Conservation (phyloP, 192 early-diverging fungal genomes). For the Irineochytrium annulatum region DNA sequence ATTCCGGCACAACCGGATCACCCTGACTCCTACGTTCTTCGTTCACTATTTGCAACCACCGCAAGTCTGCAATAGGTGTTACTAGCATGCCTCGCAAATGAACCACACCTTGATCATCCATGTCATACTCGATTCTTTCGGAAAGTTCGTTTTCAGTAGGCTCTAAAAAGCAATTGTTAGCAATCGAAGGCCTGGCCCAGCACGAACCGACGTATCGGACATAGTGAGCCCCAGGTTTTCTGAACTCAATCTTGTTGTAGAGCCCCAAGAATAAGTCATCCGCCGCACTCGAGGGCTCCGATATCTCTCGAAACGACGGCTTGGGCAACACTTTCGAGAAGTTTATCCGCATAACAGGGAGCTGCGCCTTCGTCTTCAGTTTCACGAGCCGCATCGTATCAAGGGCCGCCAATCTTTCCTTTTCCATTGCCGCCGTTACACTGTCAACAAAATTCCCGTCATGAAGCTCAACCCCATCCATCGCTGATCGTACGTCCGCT, state of each 20-base stretch:
- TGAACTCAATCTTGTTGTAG: neutral
- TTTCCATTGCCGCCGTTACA: too few species aligned
- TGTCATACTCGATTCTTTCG: slow-evolving; percentile 84
- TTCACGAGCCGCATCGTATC: too few species aligned
- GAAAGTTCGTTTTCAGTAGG: slow-evolving; percentile 45
- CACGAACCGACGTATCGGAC: slow-evolving; percentile 19
- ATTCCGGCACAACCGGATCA: slow-evolving; percentile 45
- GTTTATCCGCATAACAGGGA: too few species aligned
- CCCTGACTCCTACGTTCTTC: slow-evolving; percentile 51
- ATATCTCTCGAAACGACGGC: too few species aligned
- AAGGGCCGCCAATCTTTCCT: too few species aligned
- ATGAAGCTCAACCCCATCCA: too few species aligned
- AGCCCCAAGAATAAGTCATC: too few species aligned
- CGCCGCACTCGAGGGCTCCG: too few species aligned
- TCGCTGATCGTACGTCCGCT: too few species aligned
- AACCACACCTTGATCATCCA: slow-evolving; percentile 77
- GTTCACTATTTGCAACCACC: slow-evolving; percentile 72
- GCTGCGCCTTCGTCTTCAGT: too few species aligned
- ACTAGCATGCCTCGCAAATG: neutral
- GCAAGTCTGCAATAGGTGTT: slow-evolving; percentile 51
- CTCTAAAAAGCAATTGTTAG: slow-evolving; percentile 24
- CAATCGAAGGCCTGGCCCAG: slow-evolving; percentile 11
- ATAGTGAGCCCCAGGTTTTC: slow-evolving; percentile 7
- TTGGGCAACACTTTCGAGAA: too few species aligned
- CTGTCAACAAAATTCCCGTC: too few species aligned